phyloP scores from a whole-genome alignment of 2,329 filamentous ascomycete species.

The Diaporthe sp. region DNA sequence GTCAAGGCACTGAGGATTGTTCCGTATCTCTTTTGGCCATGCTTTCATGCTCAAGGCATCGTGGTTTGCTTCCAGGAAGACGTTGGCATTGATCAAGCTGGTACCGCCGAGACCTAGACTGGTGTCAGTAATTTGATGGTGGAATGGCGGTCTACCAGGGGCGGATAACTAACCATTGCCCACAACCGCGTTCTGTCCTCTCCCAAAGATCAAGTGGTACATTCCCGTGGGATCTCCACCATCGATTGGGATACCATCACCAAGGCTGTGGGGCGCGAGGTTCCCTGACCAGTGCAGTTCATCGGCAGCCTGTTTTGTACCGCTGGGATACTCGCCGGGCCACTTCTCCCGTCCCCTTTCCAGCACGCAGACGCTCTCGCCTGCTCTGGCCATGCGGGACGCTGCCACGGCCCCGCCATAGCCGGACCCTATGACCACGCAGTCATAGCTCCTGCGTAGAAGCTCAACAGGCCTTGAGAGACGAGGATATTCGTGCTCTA shows the following conservation, averaged over 20 bases:
- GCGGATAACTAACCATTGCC: slow-evolving; percentile 58
- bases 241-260: slow-evolving; percentile 54
- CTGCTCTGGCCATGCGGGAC: slow-evolving; percentile 70
- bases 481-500: slow-evolving; percentile 55
- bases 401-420: slow-evolving; percentile 76
- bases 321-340: slow-evolving; percentile 72
- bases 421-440: slow-evolving; percentile 75
- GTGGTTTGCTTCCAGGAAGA: slow-evolving; percentile 70
- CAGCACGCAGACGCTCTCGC: slow-evolving; percentile 70
- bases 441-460: slow-evolving; percentile 69
- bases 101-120: slow-evolving; percentile 69
- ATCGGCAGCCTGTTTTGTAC: slow-evolving; percentile 54
- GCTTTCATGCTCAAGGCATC: slow-evolving; percentile 61
- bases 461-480: slow-evolving; percentile 68
- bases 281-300: slow-evolving; percentile 69
- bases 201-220: slow-evolving; percentile 71
- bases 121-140: neutral
- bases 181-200: slow-evolving; percentile 72
- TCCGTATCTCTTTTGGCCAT: slow-evolving; percentile 69
- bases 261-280: slow-evolving; percentile 52
- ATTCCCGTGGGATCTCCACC: slow-evolving; percentile 68
- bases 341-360: slow-evolving; percentile 73
- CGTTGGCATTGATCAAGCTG: slow-evolving; percentile 74
- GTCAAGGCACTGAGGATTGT: slow-evolving; percentile 53
- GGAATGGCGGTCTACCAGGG: neutral